Conservation (phyloP, 345 rosid genomes). For the Anastatica hierochuntica region DNA sequence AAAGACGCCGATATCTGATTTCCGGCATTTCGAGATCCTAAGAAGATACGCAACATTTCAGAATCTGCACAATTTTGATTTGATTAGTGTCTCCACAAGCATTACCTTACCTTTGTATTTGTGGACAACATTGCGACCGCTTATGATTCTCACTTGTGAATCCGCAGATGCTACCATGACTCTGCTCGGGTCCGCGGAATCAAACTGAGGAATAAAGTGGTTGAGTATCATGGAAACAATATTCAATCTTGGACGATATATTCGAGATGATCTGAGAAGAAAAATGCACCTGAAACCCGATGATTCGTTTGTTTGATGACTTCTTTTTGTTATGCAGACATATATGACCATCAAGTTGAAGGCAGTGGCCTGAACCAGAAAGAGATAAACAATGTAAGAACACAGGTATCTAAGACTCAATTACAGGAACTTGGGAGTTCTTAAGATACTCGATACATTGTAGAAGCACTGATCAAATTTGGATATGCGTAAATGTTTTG, state of each 20-base stretch:
- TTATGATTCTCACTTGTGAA: conserved; percentile 75
- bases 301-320: conserved; percentile 59
- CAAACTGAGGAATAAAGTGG: conserved; percentile 40
- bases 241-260: no score
- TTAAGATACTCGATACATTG: no score
- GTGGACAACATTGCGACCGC: conserved; percentile 56
- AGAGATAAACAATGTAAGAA: no score
- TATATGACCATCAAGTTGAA: conserved; percentile 69
- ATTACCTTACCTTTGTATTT: conserved; percentile 79
- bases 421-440: no score
- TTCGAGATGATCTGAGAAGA: not conserved
- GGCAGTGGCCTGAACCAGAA: conserved; percentile 54
- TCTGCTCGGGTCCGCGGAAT: conserved; percentile 54
- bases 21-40: conserved; percentile 48
- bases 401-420: no score
- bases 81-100: not conserved
- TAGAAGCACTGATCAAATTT: no score
- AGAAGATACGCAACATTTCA: not conserved
- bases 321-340: conserved; percentile 63
- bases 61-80: not conserved
- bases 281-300: conserved; percentile 61
- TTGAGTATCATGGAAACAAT: not conserved
- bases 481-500: no score
- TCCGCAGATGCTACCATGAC: conserved; percentile 83
- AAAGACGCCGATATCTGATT: conserved; percentile 59